Conservation (phyloP, 1,139 yeast genomes). For the Petasospora fabianii region DNA sequence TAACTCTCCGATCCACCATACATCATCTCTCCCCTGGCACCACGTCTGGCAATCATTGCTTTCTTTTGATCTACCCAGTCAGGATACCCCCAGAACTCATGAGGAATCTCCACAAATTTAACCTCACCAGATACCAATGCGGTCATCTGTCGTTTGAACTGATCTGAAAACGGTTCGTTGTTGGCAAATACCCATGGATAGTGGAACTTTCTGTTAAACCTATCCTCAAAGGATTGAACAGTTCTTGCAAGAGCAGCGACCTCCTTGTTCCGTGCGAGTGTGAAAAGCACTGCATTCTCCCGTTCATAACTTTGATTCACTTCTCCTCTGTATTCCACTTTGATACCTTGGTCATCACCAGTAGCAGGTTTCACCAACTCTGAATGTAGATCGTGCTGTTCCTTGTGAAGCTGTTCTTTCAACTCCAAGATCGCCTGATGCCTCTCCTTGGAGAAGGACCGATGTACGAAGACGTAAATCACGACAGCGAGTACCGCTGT, state of each 20-base stretch:
- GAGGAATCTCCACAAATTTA: conserved; percentile 60
- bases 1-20: conserved; percentile 56
- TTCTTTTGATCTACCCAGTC: conserved; percentile 54
- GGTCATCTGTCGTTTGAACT: conserved; percentile 41
- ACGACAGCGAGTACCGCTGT: conserved; percentile 15
- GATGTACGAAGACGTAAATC: conserved; percentile 19
- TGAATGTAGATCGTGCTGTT: conserved; percentile 16
- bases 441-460: conserved; percentile 20
- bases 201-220: conserved; percentile 50
- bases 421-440: conserved; percentile 18
- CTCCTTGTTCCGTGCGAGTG: conserved; percentile 53
- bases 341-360: not conserved
- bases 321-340: conserved; percentile 5
- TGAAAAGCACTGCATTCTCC: conserved; percentile 52
- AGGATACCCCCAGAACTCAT: conserved; percentile 73
- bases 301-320: conserved; percentile 18
- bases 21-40: conserved; percentile 42
- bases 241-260: conserved; percentile 45
- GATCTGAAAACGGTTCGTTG: conserved; percentile 48
- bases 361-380: conserved; percentile 11
- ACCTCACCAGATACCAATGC: conserved; percentile 55
- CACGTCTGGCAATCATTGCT: conserved; percentile 49
- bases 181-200: conserved; percentile 65
- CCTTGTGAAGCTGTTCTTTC: conserved; percentile 14
- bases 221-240: conserved; percentile 49